Percentiles rank a stretch among this genome's conserved stretches.
Evolutionary conservation across 2,329 filamentous ascomycete genomes (phyloP).

Genomic region (Penicillium janthinellum): DNA sequence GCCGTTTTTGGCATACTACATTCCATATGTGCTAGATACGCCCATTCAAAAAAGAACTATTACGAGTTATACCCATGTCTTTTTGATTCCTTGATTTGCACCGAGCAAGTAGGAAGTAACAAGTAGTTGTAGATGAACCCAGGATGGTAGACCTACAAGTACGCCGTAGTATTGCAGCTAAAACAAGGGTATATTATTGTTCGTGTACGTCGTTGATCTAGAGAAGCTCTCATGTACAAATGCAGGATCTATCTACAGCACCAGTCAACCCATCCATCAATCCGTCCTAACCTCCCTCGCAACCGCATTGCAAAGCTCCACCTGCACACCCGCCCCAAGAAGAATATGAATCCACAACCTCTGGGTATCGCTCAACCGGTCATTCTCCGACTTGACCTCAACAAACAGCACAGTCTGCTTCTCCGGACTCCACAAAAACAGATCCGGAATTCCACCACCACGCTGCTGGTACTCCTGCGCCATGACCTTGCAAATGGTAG

Average conservation of each 20-base stretch:
- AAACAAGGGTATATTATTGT: conserved; percentile 3
- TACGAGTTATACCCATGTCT: conserved; percentile 25
- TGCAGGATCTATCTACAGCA: background rate
- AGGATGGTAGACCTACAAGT: no score
- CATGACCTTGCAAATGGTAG: conserved; percentile 86
- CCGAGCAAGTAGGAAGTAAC: background rate
- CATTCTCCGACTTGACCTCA: conserved; percentile 83
- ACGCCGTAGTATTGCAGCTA: background rate
- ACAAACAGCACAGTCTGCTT: conserved; percentile 71
- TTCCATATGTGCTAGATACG: conserved; percentile 24
- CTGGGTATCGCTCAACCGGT: conserved; percentile 93
- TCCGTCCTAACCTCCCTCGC: conserved; percentile 55
- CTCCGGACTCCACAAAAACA: conserved; percentile 78
- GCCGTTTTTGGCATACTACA: conserved; percentile 1
- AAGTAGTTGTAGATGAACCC: background rate
- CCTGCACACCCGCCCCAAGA: conserved; percentile 77
- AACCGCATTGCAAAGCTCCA: conserved; percentile 74
- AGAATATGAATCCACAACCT: conserved; percentile 96
- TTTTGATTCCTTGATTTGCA: conserved; percentile 6
- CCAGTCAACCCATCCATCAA: background rate
- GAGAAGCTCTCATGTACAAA: background rate
- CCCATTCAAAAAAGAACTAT: conserved; percentile 27
- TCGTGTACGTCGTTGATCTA: conserved; percentile 1
- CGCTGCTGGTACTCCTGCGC: conserved; percentile 90
- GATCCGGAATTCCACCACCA: conserved; percentile 85